Evolutionary conservation across 352 stramenopile species (phyloP).

Genomic region (Pythium dissotocum): DNA sequence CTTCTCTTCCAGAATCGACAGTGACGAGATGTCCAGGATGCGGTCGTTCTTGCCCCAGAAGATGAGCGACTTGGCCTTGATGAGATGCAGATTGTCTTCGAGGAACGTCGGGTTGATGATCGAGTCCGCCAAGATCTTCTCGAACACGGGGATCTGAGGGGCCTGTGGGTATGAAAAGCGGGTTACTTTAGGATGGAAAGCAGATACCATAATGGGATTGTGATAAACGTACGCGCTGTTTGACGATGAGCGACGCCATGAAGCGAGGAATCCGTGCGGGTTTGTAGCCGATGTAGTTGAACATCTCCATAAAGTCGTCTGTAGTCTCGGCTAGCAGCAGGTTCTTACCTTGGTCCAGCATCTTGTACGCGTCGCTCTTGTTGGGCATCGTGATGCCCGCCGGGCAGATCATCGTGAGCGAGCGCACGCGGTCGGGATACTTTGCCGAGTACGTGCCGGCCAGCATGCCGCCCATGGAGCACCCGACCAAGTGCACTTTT

Average conservation of each 20-base stretch:
- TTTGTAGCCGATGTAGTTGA: constrained; percentile 40
- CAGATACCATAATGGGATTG: neutral
- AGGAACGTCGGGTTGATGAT: constrained; percentile 54
- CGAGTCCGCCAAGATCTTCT: constrained; percentile 66
- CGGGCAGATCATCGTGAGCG: constrained; percentile 73
- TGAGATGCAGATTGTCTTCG: constrained; percentile 59
- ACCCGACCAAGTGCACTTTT: constrained; percentile 73
- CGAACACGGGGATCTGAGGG: constrained; percentile 51
- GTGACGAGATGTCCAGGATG: constrained; percentile 66
- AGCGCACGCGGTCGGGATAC: constrained; percentile 56
- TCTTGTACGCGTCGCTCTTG: constrained; percentile 55
- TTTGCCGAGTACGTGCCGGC: constrained; percentile 65
- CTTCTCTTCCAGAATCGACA: constrained; percentile 61
- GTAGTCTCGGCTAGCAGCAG: constrained; percentile 58
- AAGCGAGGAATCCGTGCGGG: constrained; percentile 36
- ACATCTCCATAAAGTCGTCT: constrained; percentile 65
- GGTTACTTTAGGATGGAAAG: neutral
- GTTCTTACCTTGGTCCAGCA: constrained; percentile 65
- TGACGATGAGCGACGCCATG: constrained; percentile 37
- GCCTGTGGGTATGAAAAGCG: constrained; percentile 19
- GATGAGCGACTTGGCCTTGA: constrained; percentile 55
- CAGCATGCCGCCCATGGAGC: constrained; percentile 80
- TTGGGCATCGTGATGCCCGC: constrained; percentile 68
- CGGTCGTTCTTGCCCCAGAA: constrained; percentile 77
- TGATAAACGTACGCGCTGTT: constrained; percentile 14